Conservation (phyloP, 495 filamentous ascomycete species). For the Lepidopterella palustris region DNA sequence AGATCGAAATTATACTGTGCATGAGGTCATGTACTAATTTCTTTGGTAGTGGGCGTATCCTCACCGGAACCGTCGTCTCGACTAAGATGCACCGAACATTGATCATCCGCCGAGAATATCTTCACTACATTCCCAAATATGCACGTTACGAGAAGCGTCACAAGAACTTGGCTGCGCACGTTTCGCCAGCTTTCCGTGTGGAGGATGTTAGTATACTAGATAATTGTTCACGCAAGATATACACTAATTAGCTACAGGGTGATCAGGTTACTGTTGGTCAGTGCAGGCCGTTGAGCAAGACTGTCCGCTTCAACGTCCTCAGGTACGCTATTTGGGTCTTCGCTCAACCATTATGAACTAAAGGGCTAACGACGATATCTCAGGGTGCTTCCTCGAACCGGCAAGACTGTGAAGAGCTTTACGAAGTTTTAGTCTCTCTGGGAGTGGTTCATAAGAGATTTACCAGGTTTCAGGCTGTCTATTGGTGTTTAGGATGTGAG, state of each 20-base stretch:
- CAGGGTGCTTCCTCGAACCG: conserved; percentile 90
- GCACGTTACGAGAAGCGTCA: conserved; percentile 99
- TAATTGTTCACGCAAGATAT: too few relatives aligned
- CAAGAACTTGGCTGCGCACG: conserved; percentile 99
- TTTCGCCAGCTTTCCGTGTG: conserved; percentile 99
- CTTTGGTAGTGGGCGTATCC: conserved; percentile 99
- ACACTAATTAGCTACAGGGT: too few relatives aligned
- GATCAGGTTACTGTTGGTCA: conserved; percentile 98
- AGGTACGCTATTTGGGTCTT: too few relatives aligned
- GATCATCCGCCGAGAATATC: conserved; percentile 99
- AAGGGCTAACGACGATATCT: too few relatives aligned
- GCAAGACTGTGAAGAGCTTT: conserved; percentile 96
- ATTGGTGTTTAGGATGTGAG: too few relatives aligned
- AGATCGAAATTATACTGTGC: conserved; percentile 37
- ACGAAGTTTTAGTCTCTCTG: conserved; percentile 74
- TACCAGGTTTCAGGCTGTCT: not conserved
- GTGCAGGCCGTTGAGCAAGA: conserved; percentile 98
- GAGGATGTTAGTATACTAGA: too few relatives aligned
- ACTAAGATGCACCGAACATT: conserved; percentile 99
- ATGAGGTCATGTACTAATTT: too few relatives aligned
- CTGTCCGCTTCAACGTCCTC: conserved; percentile 98
- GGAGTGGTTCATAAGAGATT: not conserved
- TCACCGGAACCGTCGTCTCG: conserved; percentile 95
- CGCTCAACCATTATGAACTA: too few relatives aligned
- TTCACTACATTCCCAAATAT: conserved; percentile 99